These are phyloP conservation scores for Lentinula sp. DNA, from an alignment of 768 basidiomycete species.

Conservation along the genomic window DNA sequence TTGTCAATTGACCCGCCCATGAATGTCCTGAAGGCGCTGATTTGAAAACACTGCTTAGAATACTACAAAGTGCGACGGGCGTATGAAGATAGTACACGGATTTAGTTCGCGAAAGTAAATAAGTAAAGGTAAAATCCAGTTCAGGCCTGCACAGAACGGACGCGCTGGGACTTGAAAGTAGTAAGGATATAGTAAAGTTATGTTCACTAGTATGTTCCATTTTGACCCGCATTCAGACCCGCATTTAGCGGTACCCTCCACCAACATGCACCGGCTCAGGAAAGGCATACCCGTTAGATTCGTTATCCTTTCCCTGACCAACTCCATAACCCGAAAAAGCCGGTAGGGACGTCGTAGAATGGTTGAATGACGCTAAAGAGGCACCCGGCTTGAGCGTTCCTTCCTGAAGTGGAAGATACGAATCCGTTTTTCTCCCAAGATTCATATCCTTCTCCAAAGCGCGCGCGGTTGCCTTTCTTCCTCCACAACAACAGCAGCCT, in stretches of 20 bases:
- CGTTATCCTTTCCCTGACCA: background rate
- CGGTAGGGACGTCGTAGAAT: background rate
- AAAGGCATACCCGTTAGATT: background rate
- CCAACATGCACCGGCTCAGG: background rate
- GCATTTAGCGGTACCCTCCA: background rate
- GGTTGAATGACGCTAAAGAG: background rate
- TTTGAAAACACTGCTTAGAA: too few relatives aligned
- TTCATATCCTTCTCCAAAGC: background rate
- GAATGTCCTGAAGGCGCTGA: background rate
- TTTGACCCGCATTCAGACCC: background rate
- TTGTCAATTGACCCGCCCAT: background rate
- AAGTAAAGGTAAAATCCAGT: background rate
- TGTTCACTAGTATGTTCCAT: background rate
- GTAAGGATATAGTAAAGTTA: background rate
- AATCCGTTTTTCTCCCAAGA: background rate
- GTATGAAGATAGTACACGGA: background rate
- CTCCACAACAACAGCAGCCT: conserved; percentile 3
- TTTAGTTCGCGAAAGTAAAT: background rate
- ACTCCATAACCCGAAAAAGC: background rate
- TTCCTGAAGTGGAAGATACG: background rate
- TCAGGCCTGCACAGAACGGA: background rate
- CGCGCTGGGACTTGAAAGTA: background rate
- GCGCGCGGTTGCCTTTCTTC: background rate
- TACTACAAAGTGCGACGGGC: background rate
- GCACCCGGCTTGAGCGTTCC: background rate